These are phyloP conservation scores for Aristolochia californica DNA, from an alignment of 164 flowering plant species.

Conservation along the genomic window DNA sequence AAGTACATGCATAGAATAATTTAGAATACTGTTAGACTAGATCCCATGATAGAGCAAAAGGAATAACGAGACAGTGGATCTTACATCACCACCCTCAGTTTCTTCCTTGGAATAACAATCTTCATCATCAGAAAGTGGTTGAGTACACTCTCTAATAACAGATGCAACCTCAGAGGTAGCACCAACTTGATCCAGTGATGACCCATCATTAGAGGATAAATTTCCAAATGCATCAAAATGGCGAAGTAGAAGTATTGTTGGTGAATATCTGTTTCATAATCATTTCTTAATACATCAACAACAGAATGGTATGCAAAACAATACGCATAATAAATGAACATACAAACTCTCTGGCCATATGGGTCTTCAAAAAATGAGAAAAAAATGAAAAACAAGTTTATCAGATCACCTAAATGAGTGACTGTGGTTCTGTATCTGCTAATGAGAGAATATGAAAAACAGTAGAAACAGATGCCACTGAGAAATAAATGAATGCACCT, in stretches of 20 bases:
- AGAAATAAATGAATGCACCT: too few relatives aligned
- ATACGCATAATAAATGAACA: background rate
- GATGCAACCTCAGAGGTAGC: slow-evolving; percentile 66
- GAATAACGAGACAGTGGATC: slow-evolving; percentile 7
- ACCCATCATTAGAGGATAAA: slow-evolving; percentile 50
- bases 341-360: too few relatives aligned
- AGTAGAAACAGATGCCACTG: too few relatives aligned
- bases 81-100: slow-evolving; percentile 31
- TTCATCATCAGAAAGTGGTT: slow-evolving; percentile 34
- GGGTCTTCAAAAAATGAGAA: background rate
- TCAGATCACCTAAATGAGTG: too few relatives aligned
- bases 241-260: slow-evolving; percentile 78
- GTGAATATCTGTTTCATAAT: slow-evolving; percentile 48
- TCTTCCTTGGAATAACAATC: slow-evolving; percentile 24
- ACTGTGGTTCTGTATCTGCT: too few relatives aligned
- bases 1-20: background rate
- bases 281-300: background rate
- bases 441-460: too few relatives aligned
- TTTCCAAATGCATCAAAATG: slow-evolving; percentile 70
- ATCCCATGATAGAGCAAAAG: background rate
- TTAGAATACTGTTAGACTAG: too few relatives aligned
- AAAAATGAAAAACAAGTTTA: background rate
- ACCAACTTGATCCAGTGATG: slow-evolving; percentile 57
- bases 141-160: slow-evolving; percentile 57
- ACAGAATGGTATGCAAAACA: background rate